Evolutionary conservation across 2,329 filamentous ascomycete genomes (phyloP), one percentile per base, ranked within the genome.

Genomic region (Tolypocladium album): DNA sequence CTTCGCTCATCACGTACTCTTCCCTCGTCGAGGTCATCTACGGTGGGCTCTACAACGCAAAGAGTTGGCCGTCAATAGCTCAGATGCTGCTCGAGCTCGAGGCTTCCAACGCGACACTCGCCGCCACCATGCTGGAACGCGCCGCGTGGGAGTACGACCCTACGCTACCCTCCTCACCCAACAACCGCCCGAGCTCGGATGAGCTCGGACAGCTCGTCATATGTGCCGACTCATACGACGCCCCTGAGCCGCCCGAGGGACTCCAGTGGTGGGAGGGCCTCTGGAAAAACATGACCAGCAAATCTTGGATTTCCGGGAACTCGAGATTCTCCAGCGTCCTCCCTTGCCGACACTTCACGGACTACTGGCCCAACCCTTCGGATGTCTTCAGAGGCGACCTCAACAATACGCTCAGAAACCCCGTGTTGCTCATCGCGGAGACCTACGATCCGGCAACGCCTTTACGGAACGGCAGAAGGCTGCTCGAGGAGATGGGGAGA

Each of bases 401-500:
- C 36, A 76, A 78, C 65, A 64, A 72, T 56, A 75, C 75, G 0
- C 72, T 81, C 11, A 73, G 70, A 31, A 63, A 77, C 59, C 78
- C 79, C 0, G 67, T 81, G 2, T 65, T 81, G 45, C 69, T 82
- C 45, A 75, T 81, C 45, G 77, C 78, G 0, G 77, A 78, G 69
- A 76, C 76, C 6, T 77, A 81, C 60, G 79, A 81, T 60, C 78
- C 79, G 0, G 78, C 78, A 1, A 81, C 79, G 8, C 79, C 79
- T 5, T 65, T 81, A 52, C 72, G 77, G 6, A 80, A 81, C 59
- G 78, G 78, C 0, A 68, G 77, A 15, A 67, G 78, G 34, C 69
- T 81, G 3, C 60, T 75, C 22, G 57, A 63, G 0, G 78, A 79
- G 59, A 79, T 81, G 78, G 79, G 78, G 0, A 59, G 64, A 9